A percentile compares a stretch with the other conserved stretches of the same genome.
Conservation (phyloP, 495 filamentous ascomycete genomes). For the Penicillium cataractarum region DNA sequence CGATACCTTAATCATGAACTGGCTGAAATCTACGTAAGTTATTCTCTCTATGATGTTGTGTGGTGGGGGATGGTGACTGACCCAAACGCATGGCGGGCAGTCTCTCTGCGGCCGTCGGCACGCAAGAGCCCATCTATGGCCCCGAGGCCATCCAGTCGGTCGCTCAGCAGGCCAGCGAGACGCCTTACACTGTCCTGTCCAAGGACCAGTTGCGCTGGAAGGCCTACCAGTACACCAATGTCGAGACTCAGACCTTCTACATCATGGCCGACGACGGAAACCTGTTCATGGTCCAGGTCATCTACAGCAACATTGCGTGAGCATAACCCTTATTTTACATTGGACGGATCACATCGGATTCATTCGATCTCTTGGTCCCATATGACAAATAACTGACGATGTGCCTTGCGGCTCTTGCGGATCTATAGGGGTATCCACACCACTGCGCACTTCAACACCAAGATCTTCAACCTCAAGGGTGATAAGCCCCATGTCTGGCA, state of each 20-base stretch:
- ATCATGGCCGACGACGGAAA: conserved; percentile 77
- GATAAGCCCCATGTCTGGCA: conserved; percentile 74
- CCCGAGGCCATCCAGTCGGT: conserved; percentile 86
- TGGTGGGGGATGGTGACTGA: conserved; percentile 27
- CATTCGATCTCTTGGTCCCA: neutral
- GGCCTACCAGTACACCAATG: conserved; percentile 78
- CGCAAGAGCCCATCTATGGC: conserved; percentile 95
- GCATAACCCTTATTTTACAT: conserved; percentile 32
- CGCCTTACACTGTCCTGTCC: conserved; percentile 77
- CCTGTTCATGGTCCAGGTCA: conserved; percentile 82
- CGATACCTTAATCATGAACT: conserved; percentile 56
- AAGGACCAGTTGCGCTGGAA: conserved; percentile 82
- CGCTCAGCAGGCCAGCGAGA: conserved; percentile 73
- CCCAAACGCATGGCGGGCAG: conserved; percentile 45
- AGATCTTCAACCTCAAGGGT: conserved; percentile 80
- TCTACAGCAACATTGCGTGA: conserved; percentile 97
- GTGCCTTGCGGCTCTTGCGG: neutral
- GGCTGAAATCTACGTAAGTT: conserved; percentile 72
- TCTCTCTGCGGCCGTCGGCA: conserved; percentile 89
- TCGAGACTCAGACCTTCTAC: conserved; percentile 98
- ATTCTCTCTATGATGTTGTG: conserved; percentile 6
- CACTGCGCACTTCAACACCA: conserved; percentile 88
- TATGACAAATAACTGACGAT: neutral
- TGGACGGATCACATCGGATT: neutral
- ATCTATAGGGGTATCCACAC: conserved; percentile 76